Conservation (phyloP, 2,329 filamentous ascomycete genomes). For the Trematosphaeria pertusa region DNA sequence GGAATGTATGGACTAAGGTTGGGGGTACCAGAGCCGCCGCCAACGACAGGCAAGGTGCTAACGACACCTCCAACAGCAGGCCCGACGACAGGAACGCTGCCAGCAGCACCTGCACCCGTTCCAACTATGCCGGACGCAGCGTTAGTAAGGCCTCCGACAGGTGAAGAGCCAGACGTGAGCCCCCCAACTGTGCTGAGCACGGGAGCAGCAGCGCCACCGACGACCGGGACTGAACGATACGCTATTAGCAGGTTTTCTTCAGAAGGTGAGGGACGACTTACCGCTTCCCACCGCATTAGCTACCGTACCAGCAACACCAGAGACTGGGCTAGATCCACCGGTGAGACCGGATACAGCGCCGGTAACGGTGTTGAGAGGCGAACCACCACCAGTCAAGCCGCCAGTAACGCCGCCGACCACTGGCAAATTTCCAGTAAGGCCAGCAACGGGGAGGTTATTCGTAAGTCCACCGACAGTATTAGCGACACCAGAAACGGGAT, state of each 20-base stretch:
- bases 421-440: too few species aligned
- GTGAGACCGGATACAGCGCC: slow-evolving; percentile 7
- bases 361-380: slow-evolving; percentile 1
- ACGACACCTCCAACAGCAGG: slow-evolving; percentile 1
- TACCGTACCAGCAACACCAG: slow-evolving; percentile 4
- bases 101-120: background rate
- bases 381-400: background rate
- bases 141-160: background rate
- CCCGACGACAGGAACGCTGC: background rate
- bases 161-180: background rate
- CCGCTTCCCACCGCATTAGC: slow-evolving; percentile 8
- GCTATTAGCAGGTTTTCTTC: background rate
- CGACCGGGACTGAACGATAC: background rate
- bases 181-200: background rate
- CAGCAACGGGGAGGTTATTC: background rate
- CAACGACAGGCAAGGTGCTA: slow-evolving; percentile 3
- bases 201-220: background rate
- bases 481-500: too few species aligned
- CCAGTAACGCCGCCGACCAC: background rate
- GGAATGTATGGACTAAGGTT: slow-evolving; percentile 3
- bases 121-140: background rate
- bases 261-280: slow-evolving; percentile 5
- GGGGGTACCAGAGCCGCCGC: background rate
- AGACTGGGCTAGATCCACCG: background rate
- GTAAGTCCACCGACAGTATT: slow-evolving; percentile 4